Evolutionary conservation across 192 early-diverging fungal species (phyloP), one percentile per base, ranked within the genome.

Genomic region (Backusella mclennaniae): DNA sequence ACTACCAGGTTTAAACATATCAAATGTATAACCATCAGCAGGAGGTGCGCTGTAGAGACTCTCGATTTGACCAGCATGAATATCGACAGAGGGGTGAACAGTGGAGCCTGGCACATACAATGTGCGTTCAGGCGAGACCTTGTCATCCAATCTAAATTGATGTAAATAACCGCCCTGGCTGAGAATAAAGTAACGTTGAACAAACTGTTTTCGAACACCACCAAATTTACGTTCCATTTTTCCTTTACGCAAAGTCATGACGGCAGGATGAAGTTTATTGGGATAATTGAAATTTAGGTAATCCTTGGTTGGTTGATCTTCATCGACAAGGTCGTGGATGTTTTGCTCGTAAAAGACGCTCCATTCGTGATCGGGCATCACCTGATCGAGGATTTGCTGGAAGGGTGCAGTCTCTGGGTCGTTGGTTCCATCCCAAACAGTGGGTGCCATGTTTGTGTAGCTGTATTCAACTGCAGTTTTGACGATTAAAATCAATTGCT

Each of bases 141-240:
- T 81, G 12, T 79, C 66, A 6, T 69, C 75, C 1, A 68, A 35
- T 11, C 63, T 38, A 66, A 87, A 87, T 15, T 85, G 80, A 77
- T 87, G 84, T 17, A 87, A 33, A 77, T 81, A 87, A 1, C 84
- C 84, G 42, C 78, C 46, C 38, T 79, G 79, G 5, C 83, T 85
- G 33, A 88, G 52, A 11, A 86, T 80, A 82, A 84, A 88, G 52
- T 67, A 84, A 5, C 82, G 77, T 11, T 86, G 80, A 35, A 75
- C 79, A 73, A 77, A 88, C 49, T 77, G 77, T 69, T 83, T 85
- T 31, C 84, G 73, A 2, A 88, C 82, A 7, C 81, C 79, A 11
- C 56, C 56, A 14, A 80, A 84, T 9, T 78, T 69, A 0, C 87
- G 79, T 14, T 76, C 75, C 71, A 86, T 66, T 35, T 81, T 74